Conservation (phyloP, 2,329 filamentous ascomycete species). For the Colletotrichum godetiae region DNA sequence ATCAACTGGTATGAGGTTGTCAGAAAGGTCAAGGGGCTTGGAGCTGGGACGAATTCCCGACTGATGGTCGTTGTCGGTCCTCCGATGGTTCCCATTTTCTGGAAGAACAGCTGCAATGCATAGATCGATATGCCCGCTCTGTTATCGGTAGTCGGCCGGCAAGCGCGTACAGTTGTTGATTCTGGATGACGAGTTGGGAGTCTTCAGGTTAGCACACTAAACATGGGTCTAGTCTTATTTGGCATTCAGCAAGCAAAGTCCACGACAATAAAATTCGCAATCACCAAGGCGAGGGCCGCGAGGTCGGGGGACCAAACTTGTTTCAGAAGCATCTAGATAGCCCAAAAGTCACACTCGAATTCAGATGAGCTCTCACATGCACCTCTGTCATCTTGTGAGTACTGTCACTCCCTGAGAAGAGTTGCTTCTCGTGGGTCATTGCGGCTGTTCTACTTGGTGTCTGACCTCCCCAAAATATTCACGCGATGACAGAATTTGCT, state of each 20-base stretch:
- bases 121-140: not conserved
- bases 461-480: no score
- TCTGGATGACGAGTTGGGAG: not conserved
- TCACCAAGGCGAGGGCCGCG: no score
- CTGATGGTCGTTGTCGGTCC: not conserved
- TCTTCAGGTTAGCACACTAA: not conserved
- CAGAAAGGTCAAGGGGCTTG: not conserved
- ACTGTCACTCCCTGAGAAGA: not conserved
- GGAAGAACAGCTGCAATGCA: not conserved
- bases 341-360: not conserved
- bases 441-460: no score
- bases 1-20: not conserved
- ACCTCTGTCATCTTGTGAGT: not conserved
- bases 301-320: not conserved
- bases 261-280: no score
- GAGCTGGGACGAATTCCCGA: not conserved
- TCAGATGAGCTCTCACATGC: not conserved
- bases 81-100: not conserved
- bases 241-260: not conserved
- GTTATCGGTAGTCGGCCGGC: not conserved
- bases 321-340: not conserved
- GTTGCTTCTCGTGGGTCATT: not conserved
- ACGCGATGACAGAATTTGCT: no score
- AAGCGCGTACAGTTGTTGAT: not conserved
- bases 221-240: not conserved